Percentiles rank a stretch among this genome's conserved stretches.
Evolutionary conservation across 768 basidiomycete genomes (phyloP).

Genomic region (Boletus bicolor): DNA sequence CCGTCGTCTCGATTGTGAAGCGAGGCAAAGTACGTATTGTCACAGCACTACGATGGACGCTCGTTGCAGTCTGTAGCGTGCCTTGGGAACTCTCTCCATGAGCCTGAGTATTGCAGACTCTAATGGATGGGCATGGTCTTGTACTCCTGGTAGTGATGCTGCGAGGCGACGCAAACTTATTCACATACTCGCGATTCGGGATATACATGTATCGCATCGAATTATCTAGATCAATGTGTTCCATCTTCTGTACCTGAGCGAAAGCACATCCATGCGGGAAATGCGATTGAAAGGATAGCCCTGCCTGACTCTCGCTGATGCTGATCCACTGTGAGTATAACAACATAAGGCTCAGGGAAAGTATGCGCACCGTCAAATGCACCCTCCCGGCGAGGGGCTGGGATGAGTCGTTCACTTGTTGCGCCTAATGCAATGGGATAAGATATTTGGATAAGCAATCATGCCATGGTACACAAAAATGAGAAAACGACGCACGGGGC

Average conservation of each 20-base stretch:
- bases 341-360: not conserved
- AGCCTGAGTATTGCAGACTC: slow-evolving; percentile 26
- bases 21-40: slow-evolving; percentile 41
- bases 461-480: not conserved
- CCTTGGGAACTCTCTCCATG: slow-evolving; percentile 19
- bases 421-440: not conserved
- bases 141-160: no score
- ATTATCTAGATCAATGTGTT: not conserved
- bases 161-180: no score
- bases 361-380: not conserved
- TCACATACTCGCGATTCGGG: not conserved
- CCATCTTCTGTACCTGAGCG: not conserved
- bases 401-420: not conserved
- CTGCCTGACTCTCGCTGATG: not conserved
- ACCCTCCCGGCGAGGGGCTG: not conserved
- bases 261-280: not conserved
- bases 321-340: not conserved
- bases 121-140: slow-evolving; percentile 22
- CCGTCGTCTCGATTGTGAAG: slow-evolving; percentile 38
- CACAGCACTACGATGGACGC: slow-evolving; percentile 44
- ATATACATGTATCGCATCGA: not conserved
- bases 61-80: slow-evolving; percentile 41
- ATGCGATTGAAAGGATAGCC: not conserved
- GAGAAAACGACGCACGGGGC: not conserved
- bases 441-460: not conserved